phyloP scores from a whole-genome alignment of 139 green algal species.

The Coelastrella sp. region DNA sequence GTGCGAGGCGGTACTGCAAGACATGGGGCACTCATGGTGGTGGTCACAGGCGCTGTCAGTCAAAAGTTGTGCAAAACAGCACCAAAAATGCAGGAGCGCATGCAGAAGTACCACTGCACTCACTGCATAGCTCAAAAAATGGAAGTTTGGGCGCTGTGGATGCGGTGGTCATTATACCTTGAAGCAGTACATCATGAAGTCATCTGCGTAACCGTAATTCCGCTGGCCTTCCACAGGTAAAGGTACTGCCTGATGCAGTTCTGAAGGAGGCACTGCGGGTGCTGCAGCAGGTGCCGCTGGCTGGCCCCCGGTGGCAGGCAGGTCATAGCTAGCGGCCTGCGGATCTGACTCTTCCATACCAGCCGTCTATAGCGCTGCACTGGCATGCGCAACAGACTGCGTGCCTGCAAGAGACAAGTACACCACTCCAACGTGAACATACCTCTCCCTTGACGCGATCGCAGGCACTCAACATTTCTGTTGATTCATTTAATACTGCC shows the following conservation, averaged over 20 bases:
- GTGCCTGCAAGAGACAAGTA: no score
- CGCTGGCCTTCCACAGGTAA: background rate
- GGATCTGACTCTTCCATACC: constrained; percentile 9
- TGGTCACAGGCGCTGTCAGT: background rate
- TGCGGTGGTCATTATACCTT: background rate
- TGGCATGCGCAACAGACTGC: background rate
- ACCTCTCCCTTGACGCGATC: no score
- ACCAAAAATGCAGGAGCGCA: background rate
- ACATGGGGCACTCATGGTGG: background rate
- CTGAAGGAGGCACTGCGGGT: background rate
- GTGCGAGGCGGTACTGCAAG: background rate
- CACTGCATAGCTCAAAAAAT: background rate
- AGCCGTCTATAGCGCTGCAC: background rate
- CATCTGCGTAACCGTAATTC: constrained; percentile 33
- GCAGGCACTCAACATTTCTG: no score
- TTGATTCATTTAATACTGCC: no score
- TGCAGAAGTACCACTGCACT: background rate
- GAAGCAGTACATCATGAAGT: constrained; percentile 30
- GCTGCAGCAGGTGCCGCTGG: background rate
- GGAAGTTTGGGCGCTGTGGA: background rate
- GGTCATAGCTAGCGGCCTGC: background rate
- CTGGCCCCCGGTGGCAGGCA: background rate
- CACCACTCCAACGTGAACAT: no score
- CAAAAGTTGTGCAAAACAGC: background rate
- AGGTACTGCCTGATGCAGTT: background rate